Evolutionary conservation across 495 filamentous ascomycete genomes (phyloP).

Genomic region (Penicillium taxi): DNA sequence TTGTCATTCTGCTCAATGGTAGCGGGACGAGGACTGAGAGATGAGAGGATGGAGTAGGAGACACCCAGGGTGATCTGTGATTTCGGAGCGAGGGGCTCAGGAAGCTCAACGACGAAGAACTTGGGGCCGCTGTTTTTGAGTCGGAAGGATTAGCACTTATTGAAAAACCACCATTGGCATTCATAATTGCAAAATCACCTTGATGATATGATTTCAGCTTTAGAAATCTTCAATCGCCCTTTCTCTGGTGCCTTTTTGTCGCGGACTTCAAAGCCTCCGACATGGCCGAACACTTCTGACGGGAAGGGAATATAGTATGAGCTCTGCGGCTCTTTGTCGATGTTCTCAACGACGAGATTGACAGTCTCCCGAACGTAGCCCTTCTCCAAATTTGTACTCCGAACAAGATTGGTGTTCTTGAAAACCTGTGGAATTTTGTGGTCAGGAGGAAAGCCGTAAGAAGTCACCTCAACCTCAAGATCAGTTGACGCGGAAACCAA

Average conservation of each 20-base stretch:
- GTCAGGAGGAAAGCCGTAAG: too few relatives aligned
- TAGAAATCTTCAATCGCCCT: constrained; percentile 58
- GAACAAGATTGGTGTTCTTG: constrained; percentile 83
- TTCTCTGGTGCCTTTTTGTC: constrained; percentile 73
- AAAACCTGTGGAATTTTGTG: constrained; percentile 88
- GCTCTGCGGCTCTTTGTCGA: constrained; percentile 63
- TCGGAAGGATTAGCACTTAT: background rate
- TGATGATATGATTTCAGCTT: constrained; percentile 33
- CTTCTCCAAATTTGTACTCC: constrained; percentile 87
- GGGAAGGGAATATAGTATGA: constrained; percentile 88
- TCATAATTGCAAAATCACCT: constrained; percentile 22
- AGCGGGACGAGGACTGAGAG: constrained; percentile 71
- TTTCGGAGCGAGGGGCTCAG: constrained; percentile 62
- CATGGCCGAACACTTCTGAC: constrained; percentile 56
- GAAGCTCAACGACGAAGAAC: constrained; percentile 77
- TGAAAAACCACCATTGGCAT: constrained; percentile 14
- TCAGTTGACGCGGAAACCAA: constrained; percentile 29
- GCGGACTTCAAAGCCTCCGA: constrained; percentile 83
- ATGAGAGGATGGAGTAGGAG: constrained; percentile 66
- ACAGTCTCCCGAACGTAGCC: constrained; percentile 79
- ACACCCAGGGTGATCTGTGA: constrained; percentile 80
- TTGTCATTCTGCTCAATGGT: constrained; percentile 69
- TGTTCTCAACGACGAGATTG: constrained; percentile 91
- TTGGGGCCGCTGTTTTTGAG: constrained; percentile 53
- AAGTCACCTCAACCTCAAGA: constrained; percentile 51